These are phyloP conservation scores for Diaporthe helianthi DNA, from an alignment of 2,329 filamentous ascomycete genomes.

Conservation along the genomic window DNA sequence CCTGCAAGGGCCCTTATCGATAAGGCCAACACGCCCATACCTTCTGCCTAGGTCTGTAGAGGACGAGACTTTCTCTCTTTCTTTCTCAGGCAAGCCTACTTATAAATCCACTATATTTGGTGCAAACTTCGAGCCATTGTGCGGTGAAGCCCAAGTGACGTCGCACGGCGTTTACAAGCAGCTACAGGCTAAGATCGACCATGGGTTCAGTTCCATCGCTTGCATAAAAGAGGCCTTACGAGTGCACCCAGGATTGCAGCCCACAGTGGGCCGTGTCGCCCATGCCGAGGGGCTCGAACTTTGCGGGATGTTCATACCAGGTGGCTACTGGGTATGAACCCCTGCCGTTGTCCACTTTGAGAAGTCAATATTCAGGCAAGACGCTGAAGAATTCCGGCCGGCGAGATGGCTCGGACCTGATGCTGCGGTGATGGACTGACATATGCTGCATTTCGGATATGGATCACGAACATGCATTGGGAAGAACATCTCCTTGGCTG, in stretches of 20 bases:
- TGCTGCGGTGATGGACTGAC: conserved; percentile 34
- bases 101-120: too few relatives aligned
- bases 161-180: conserved; percentile 21
- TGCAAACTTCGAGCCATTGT: too few relatives aligned
- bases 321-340: conserved; percentile 40
- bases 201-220: conserved; percentile 40
- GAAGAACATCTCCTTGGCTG: conserved; percentile 36
- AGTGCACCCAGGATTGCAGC: conserved; percentile 49
- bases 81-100: too few relatives aligned
- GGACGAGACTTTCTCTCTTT: too few relatives aligned
- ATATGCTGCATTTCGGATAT: conserved; percentile 53
- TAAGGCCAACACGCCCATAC: too few relatives aligned
- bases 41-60: too few relatives aligned
- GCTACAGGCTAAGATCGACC: conserved; percentile 34
- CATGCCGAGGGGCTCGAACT: conserved; percentile 44
- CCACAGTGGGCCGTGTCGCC: conserved; percentile 50
- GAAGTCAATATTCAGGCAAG: conserved; percentile 32
- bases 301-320: conserved; percentile 38
- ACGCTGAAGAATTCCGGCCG: conserved; percentile 34
- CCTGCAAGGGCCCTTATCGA: too few relatives aligned
- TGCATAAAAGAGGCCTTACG: conserved; percentile 53
- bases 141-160: too few relatives aligned
- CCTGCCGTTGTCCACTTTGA: conserved; percentile 40
- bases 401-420: conserved; percentile 34
- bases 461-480: conserved; percentile 59